Percentiles rank a stretch among this genome's conserved stretches.
Evolutionary conservation across 306 rosid species (phyloP).

Genomic region (Mimosa pudica): DNA sequence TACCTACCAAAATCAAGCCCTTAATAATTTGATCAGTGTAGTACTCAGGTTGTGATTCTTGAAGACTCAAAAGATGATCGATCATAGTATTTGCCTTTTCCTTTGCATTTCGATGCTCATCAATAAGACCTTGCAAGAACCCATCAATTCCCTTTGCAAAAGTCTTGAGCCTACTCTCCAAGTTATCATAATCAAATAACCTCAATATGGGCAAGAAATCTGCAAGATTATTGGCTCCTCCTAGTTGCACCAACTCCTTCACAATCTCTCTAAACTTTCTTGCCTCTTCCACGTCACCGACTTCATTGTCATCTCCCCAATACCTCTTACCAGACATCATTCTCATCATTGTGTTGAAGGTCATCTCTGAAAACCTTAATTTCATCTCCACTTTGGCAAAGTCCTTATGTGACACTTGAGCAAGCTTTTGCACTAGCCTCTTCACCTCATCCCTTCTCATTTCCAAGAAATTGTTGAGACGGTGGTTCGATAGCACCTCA

Average conservation of each 20-base stretch:
- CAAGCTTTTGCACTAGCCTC: slow-evolving; percentile 39
- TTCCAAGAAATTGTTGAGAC: slow-evolving; percentile 33
- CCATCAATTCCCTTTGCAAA: slow-evolving; percentile 7
- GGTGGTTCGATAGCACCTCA: slow-evolving; percentile 52
- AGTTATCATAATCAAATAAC: slow-evolving; percentile 33
- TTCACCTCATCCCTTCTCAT: slow-evolving; percentile 50
- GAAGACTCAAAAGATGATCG: slow-evolving; percentile 40
- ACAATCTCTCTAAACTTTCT: slow-evolving; percentile 27
- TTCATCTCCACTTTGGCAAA: slow-evolving; percentile 44
- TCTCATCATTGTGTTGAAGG: slow-evolving; percentile 56
- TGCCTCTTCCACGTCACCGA: slow-evolving; percentile 41
- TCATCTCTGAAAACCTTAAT: slow-evolving; percentile 39
- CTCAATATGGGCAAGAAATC: slow-evolving; percentile 43
- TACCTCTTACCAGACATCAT: slow-evolving; percentile 62
- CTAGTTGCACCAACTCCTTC: background rate
- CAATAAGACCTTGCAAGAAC: slow-evolving; percentile 43
- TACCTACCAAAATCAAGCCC: slow-evolving; percentile 36
- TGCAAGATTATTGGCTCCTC: slow-evolving; percentile 32
- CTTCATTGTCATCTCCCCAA: slow-evolving; percentile 28
- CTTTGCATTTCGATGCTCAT: slow-evolving; percentile 33
- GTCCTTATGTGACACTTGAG: background rate
- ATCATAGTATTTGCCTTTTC: slow-evolving; percentile 36
- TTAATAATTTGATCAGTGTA: slow-evolving; percentile 40
- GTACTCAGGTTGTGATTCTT: slow-evolving; percentile 34
- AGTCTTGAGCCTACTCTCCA: background rate